These are phyloP conservation scores for Scutellaria galericulata DNA, from an alignment of 257 asterid genomes.

Conservation along the genomic window DNA sequence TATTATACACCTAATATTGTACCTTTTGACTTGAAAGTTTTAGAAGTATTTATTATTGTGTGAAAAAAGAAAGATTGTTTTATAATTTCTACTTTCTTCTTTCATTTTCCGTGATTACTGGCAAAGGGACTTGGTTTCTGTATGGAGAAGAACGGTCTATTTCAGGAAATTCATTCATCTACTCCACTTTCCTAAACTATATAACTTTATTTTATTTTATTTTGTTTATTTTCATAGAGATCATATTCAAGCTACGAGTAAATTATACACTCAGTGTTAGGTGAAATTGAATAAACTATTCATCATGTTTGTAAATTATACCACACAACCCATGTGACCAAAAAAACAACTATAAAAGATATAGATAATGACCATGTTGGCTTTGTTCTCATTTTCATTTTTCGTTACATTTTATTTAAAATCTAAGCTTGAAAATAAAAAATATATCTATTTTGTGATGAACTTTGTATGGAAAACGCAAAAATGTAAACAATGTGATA, in stretches of 20 bases:
- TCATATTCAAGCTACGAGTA: not conserved
- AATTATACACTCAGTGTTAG: not conserved
- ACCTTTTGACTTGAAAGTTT: conserved; percentile 4
- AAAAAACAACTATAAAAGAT: not conserved
- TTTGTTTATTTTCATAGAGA: not conserved
- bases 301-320: not conserved
- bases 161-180: conserved; percentile 30
- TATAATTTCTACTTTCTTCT: not conserved
- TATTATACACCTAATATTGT: not conserved
- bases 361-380: not conserved
- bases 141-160: conserved; percentile 9
- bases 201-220: not conserved
- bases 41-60: not conserved
- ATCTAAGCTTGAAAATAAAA: not conserved
- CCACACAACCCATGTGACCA: conserved; percentile 28
- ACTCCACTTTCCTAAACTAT: conserved; percentile 37
- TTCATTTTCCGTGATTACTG: conserved; percentile 31
- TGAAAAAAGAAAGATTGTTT: not conserved
- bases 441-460: not conserved
- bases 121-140: conserved; percentile 23
- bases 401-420: not conserved
- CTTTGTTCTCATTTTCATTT: not conserved
- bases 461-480: not conserved
- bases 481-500: not conserved
- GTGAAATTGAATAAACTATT: not conserved